Conservation (phyloP, 768 basidiomycete species). For the Leucocoprinus birnbaumii region DNA sequence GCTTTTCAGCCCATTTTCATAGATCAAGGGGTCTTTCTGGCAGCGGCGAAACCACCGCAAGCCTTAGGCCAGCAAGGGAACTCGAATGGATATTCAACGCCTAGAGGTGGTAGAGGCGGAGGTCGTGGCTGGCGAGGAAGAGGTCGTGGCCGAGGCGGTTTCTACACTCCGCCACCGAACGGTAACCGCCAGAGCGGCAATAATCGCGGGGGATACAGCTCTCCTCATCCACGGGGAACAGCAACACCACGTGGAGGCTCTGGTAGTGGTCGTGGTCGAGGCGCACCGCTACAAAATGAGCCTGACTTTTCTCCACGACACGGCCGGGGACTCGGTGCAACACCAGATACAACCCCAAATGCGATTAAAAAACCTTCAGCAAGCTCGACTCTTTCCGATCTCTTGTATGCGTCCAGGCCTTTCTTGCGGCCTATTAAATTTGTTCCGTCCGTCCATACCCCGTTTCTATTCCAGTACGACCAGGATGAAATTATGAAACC, state of each 20-base stretch:
- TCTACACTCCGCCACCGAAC: background rate
- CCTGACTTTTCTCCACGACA: slow-evolving; percentile 17
- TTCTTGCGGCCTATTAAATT: slow-evolving; percentile 67
- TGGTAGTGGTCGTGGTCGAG: slow-evolving; percentile 19
- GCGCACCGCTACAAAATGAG: background rate
- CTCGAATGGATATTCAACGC: background rate
- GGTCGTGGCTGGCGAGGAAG: background rate
- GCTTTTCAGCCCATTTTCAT: no score
- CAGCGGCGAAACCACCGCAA: slow-evolving; percentile 1
- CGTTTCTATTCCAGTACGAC: slow-evolving; percentile 45
- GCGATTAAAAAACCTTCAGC: slow-evolving; percentile 1
- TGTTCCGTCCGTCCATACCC: slow-evolving; percentile 55
- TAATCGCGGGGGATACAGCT: slow-evolving; percentile 14
- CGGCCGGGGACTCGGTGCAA: slow-evolving; percentile 26
- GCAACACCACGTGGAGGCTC: background rate
- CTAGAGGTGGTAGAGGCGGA: background rate
- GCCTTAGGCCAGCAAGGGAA: background rate
- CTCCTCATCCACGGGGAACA: slow-evolving; percentile 17
- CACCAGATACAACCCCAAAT: slow-evolving; percentile 21
- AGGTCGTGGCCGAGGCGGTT: slow-evolving; percentile 7
- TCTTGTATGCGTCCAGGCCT: slow-evolving; percentile 58
- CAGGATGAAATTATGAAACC: slow-evolving; percentile 59
- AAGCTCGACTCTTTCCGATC: slow-evolving; percentile 18
- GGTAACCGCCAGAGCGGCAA: background rate
- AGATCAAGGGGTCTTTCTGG: background rate